Evolutionary conservation across 2,329 filamentous ascomycete genomes (phyloP).

Genomic region (Dactylellina leptospora): DNA sequence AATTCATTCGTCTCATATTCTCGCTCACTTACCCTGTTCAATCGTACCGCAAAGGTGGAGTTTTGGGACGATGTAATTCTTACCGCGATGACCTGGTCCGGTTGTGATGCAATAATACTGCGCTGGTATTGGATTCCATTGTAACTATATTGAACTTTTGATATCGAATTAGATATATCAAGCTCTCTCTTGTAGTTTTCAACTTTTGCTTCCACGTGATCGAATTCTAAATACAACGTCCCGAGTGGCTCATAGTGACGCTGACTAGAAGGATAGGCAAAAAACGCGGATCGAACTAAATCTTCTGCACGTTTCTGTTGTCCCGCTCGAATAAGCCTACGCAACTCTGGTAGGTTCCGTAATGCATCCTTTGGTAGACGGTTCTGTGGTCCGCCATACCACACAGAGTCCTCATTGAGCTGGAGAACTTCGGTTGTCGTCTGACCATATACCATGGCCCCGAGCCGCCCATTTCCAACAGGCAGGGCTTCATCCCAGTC

Average conservation of each 20-base stretch:
- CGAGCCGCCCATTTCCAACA: conserved; percentile 64
- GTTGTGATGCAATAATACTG: conserved; percentile 62
- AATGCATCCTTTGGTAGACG: conserved; percentile 61
- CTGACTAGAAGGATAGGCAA: conserved; percentile 63
- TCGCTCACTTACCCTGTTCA: conserved; percentile 61
- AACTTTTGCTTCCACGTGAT: conserved; percentile 57
- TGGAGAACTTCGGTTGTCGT: conserved; percentile 62
- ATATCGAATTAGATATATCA: conserved; percentile 60
- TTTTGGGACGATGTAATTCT: conserved; percentile 56
- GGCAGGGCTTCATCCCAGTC: conserved; percentile 63
- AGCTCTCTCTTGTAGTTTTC: conserved; percentile 61
- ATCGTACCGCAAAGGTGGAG: conserved; percentile 56
- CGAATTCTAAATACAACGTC: conserved; percentile 62
- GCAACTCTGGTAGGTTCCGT: conserved; percentile 60
- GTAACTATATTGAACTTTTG: conserved; percentile 60
- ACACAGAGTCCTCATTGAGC: conserved; percentile 65
- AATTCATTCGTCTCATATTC: conserved; percentile 64
- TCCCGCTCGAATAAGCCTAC: conserved; percentile 61
- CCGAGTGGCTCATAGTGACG: conserved; percentile 64
- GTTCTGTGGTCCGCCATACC: conserved; percentile 63
- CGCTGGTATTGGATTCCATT: conserved; percentile 59
- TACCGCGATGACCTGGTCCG: conserved; percentile 61
- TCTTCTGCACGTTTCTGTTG: conserved; percentile 62
- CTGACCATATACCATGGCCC: conserved; percentile 64
- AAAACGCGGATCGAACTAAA: conserved; percentile 62